Conservation (phyloP, 1,284 basidiomycete species). For the Naganishia sp. region DNA sequence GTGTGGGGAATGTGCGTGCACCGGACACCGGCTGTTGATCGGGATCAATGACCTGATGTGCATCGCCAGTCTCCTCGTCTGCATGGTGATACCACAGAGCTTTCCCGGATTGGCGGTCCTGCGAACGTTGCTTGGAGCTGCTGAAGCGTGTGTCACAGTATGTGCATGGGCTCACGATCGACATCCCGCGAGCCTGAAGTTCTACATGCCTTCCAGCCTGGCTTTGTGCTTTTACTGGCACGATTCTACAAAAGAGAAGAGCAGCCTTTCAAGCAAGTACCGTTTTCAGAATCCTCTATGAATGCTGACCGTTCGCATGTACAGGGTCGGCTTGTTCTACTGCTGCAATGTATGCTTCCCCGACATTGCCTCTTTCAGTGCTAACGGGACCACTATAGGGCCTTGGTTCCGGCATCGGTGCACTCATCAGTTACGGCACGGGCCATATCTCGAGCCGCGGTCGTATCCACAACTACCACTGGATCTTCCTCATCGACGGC, state of each 20-base stretch:
- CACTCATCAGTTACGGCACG: constrained; percentile 45
- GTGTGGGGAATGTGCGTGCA: constrained; percentile 45
- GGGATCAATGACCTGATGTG: too few relatives aligned
- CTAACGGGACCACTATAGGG: constrained; percentile 32
- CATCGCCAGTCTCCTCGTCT: constrained; percentile 37
- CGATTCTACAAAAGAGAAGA: constrained; percentile 50
- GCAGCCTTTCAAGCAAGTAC: constrained; percentile 41
- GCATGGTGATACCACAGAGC: constrained; percentile 45
- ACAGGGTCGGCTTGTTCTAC: constrained; percentile 44
- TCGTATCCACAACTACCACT: constrained; percentile 39
- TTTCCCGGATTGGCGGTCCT: constrained; percentile 46
- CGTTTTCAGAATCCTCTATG: not conserved
- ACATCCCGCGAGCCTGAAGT: too few relatives aligned
- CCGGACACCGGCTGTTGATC: not conserved
- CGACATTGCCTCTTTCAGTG: not conserved
- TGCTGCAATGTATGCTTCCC: constrained; percentile 39
- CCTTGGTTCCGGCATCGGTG: constrained; percentile 41
- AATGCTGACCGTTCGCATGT: not conserved
- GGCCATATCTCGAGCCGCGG: constrained; percentile 37
- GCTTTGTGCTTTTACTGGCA: constrained; percentile 48
- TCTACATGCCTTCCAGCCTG: constrained; percentile 36
- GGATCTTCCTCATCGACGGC: constrained; percentile 47
- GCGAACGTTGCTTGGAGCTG: constrained; percentile 45
- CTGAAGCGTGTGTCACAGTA: constrained; percentile 47
- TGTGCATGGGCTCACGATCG: not conserved